Evolutionary conservation across 148 eudicot species (phyloP), one percentile per base, ranked within the genome.

Genomic region (Vaccinium myrtillus): DNA sequence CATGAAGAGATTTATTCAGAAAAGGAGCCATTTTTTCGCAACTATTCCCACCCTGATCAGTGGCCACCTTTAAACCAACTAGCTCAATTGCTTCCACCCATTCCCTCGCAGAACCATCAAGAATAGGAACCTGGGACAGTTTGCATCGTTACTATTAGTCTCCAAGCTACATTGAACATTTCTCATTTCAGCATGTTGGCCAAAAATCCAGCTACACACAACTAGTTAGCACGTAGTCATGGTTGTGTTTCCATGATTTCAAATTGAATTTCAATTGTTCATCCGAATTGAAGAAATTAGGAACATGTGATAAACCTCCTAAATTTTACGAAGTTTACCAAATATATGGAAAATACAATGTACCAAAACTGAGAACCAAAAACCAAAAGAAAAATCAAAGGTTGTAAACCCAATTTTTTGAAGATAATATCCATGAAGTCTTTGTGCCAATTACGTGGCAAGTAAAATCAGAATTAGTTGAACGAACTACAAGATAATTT

Each of bases 21-120:
- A 88, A 90, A 56, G 99, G 95, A 77, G 91, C 95, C 88, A 95
- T 83, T 86, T 92, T 94, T 46, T 95, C 94, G 86, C 88, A 86
- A 83, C 56, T 89, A 50, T 85, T 87, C 49, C 94, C 96, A 83
- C 53, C 84, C 30, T 80, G 82, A 90, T 94, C 94, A 56, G 54
- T 25, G n/a, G 98, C 96, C 85, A 88, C 88, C 82, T 89, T 88
- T 83, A 95, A 79, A 56, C 98, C 98, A 78, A 88, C 92, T 85
- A 87, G 82, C 74, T 90, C 91, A 43, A 95, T 91, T 16, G 92
- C 96, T 49, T 94, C 91, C 77, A 93, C 87, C 99, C 99, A 97
- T 87, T 95, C 98, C 86, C 83, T 92, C 73, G 99, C 92, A 19
- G 99, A 97, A 43, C 99, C 99, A 91, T 97, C 99, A 81, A 95